These are phyloP conservation scores for Neopestalotiopsis clavispora DNA, from an alignment of 2,329 filamentous ascomycete genomes.

Conservation along the genomic window DNA sequence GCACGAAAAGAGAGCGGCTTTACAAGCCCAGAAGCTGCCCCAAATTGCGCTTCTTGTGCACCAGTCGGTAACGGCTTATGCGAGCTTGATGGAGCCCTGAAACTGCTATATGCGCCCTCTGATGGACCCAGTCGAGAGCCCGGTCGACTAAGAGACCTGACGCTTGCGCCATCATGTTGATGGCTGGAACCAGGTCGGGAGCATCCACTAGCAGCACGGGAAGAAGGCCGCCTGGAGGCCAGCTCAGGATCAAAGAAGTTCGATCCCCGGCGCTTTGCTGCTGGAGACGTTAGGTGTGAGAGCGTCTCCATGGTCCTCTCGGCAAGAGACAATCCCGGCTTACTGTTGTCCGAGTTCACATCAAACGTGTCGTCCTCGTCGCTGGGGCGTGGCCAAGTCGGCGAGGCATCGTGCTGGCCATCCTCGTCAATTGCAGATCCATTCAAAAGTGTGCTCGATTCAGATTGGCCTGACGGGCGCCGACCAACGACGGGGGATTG, in stretches of 20 bases:
- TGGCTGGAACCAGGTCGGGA: slow-evolving; percentile 63
- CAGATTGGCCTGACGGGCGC: slow-evolving; percentile 30
- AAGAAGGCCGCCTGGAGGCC: slow-evolving; percentile 59
- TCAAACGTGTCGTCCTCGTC: slow-evolving; percentile 32
- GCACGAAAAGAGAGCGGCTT: slow-evolving; percentile 39
- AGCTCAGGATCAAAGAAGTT: slow-evolving; percentile 73
- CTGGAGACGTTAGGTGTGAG: slow-evolving; percentile 78
- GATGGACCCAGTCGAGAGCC: slow-evolving; percentile 58
- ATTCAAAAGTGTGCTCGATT: slow-evolving; percentile 21
- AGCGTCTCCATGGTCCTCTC: slow-evolving; percentile 89
- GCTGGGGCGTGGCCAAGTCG: slow-evolving; percentile 25
- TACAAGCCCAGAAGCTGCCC: slow-evolving; percentile 38
- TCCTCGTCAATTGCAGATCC: slow-evolving; percentile 21
- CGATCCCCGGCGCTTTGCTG: slow-evolving; percentile 67
- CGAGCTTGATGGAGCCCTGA: slow-evolving; percentile 48
- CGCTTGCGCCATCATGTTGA: slow-evolving; percentile 64
- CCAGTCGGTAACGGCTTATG: slow-evolving; percentile 49
- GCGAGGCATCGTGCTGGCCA: slow-evolving; percentile 26
- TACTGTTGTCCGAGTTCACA: slow-evolving; percentile 23
- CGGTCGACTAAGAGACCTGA: slow-evolving; percentile 56
- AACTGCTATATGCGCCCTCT: slow-evolving; percentile 44
- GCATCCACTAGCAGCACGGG: slow-evolving; percentile 48
- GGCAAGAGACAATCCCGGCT: slow-evolving; percentile 65
- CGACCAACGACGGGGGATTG: slow-evolving; percentile 26
- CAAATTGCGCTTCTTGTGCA: slow-evolving; percentile 49